These are phyloP conservation scores for Mycena epipterygia DNA, from an alignment of 768 basidiomycete species.

Conservation along the genomic window DNA sequence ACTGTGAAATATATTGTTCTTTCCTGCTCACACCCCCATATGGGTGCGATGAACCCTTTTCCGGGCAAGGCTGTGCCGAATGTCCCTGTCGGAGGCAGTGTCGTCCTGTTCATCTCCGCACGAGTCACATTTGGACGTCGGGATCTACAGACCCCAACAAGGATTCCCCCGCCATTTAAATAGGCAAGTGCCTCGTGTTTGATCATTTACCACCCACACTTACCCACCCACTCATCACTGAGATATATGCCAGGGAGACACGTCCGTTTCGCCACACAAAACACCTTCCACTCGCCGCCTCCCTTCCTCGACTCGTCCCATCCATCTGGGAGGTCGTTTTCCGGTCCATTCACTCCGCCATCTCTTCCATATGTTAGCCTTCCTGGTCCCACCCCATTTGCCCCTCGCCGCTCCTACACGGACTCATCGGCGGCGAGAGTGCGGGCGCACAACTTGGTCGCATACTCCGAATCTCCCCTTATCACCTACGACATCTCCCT, in stretches of 20 bases:
- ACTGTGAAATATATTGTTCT: not conserved
- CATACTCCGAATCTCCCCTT: slow-evolving; percentile 1
- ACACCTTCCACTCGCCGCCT: slow-evolving; percentile 22
- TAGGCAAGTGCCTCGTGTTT: not conserved
- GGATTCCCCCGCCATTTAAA: not conserved
- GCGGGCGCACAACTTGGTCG: slow-evolving; percentile 22
- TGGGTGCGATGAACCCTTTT: slow-evolving; percentile 7
- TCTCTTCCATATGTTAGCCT: slow-evolving; percentile 16
- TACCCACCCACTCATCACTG: not conserved
- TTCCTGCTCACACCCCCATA: not conserved
- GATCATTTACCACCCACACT: not conserved
- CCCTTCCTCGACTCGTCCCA: not conserved
- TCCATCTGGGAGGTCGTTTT: slow-evolving; percentile 1
- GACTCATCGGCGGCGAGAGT: not conserved
- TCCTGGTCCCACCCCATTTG: slow-evolving; percentile 14
- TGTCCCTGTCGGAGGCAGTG: not conserved
- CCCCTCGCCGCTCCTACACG: slow-evolving; percentile 19
- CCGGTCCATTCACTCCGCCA: slow-evolving; percentile 21
- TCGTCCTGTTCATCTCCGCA: not conserved
- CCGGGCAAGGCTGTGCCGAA: not conserved
- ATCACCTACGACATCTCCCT: slow-evolving; percentile 20
- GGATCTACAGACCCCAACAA: slow-evolving; percentile 4
- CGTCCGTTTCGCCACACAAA: slow-evolving; percentile 16
- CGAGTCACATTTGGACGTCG: slow-evolving; percentile 13
- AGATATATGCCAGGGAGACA: slow-evolving; percentile 19